Evolutionary conservation across 306 rosid genomes (phyloP).

Genomic region (Quercus cerris): DNA sequence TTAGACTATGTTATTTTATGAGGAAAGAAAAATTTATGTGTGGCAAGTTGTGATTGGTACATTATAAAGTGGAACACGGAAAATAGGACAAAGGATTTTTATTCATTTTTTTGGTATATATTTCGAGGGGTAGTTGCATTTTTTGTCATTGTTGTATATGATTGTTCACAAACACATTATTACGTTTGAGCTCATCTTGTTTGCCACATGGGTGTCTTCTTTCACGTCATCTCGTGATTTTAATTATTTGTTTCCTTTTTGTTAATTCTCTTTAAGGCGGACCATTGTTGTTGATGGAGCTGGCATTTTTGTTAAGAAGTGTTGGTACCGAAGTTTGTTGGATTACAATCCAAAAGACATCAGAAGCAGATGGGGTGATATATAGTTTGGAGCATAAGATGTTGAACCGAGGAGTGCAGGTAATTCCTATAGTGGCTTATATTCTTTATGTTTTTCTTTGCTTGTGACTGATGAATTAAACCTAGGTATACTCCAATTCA

Average conservation of each 20-base stretch:
- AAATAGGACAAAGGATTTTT: too few relatives aligned
- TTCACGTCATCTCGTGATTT: background rate
- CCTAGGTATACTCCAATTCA: background rate
- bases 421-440: conserved; percentile 5
- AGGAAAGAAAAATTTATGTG: too few relatives aligned
- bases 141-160: too few relatives aligned
- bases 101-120: too few relatives aligned
- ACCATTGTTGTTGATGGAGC: conserved; percentile 77
- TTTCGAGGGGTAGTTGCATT: too few relatives aligned
- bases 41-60: too few relatives aligned
- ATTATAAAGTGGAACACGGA: too few relatives aligned
- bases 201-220: background rate
- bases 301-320: conserved; percentile 65
- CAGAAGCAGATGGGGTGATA: conserved; percentile 44
- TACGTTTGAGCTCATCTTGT: too few relatives aligned
- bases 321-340: conserved; percentile 78
- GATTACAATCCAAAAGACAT: conserved; percentile 63
- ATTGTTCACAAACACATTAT: too few relatives aligned
- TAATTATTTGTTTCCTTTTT: background rate
- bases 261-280: conserved; percentile 39
- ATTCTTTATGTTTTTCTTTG: background rate
- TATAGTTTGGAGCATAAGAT: conserved; percentile 73
- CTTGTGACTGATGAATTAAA: background rate
- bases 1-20: too few relatives aligned
- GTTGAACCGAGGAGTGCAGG: conserved; percentile 83